phyloP scores from a whole-genome alignment of 73 alveolate genomes.

The Halteria grandinella region DNA sequence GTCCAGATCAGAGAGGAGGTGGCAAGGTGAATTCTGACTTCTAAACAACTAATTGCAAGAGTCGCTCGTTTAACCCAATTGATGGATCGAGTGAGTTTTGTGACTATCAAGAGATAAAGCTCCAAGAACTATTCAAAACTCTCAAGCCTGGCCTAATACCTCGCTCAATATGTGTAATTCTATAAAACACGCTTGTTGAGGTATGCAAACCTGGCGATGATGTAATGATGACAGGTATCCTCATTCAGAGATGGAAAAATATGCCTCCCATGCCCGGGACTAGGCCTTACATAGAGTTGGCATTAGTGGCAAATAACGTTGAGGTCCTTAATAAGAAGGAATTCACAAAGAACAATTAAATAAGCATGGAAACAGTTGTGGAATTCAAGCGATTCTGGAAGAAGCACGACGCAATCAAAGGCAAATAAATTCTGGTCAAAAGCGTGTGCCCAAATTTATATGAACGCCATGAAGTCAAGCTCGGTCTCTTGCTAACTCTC shows the following conservation, averaged over 20 bases:
- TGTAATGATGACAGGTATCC: slow-evolving; percentile 75
- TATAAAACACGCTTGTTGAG: slow-evolving; percentile 74
- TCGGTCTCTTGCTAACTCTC: slow-evolving; percentile 73
- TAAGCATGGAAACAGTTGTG: slow-evolving; percentile 10
- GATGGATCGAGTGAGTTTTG: slow-evolving; percentile 36
- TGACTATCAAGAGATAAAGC: slow-evolving; percentile 80
- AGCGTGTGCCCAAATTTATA: slow-evolving; percentile 71
- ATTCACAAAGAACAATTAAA: slow-evolving; percentile 7
- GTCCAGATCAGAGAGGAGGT: too few species aligned
- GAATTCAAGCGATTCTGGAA: slow-evolving; percentile 46
- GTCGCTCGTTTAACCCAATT: slow-evolving; percentile 15
- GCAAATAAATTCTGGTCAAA: slow-evolving; percentile 46
- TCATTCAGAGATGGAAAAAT: slow-evolving; percentile 71
- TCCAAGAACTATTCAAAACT: slow-evolving; percentile 74
- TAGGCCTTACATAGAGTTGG: slow-evolving; percentile 53
- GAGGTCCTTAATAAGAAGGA: slow-evolving; percentile 55
- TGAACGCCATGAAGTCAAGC: slow-evolving; percentile 70
- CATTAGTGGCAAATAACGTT: slow-evolving; percentile 45
- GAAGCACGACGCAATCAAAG: slow-evolving; percentile 7
- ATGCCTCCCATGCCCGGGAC: slow-evolving; percentile 37
- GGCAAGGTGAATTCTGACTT: not conserved
- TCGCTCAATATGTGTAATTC: slow-evolving; percentile 66
- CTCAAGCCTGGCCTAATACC: slow-evolving; percentile 80
- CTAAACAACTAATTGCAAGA: slow-evolving; percentile 3
- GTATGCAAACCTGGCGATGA: slow-evolving; percentile 86